Percentiles rank a stretch among this genome's conserved stretches.
These are phyloP conservation scores for Cynanchum wilfordii DNA, from an alignment of 257 asterid genomes.

Conservation along the genomic window DNA sequence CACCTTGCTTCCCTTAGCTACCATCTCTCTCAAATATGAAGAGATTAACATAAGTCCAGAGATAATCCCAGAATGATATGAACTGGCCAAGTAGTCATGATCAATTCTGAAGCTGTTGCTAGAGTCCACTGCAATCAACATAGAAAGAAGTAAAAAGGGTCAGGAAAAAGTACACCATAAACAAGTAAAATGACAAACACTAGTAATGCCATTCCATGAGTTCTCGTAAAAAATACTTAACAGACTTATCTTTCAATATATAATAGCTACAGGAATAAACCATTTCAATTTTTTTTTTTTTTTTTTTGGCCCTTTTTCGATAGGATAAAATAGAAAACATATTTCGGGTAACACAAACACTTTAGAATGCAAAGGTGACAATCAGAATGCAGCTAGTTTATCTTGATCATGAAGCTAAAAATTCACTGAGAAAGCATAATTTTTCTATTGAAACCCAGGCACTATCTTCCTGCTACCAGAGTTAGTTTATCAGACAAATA, in stretches of 20 bases:
- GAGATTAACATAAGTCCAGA: constrained; percentile 74
- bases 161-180: neutral
- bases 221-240: neutral
- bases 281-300: neutral
- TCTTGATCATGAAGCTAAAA: neutral
- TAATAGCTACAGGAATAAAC: neutral
- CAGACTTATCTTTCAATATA: neutral
- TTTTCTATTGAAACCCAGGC: neutral
- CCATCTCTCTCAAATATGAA: constrained; percentile 41
- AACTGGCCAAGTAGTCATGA: constrained; percentile 79
- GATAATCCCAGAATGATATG: constrained; percentile 83
- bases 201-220: neutral
- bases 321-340: neutral
- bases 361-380: neutral
- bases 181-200: neutral
- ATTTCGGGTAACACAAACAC: neutral
- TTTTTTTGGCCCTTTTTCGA: neutral
- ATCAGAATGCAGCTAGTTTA: neutral
- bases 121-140: constrained; percentile 26
- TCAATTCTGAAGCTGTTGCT: constrained; percentile 42
- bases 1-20: constrained; percentile 46
- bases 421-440: neutral
- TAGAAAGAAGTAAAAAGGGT: neutral
- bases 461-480: neutral
- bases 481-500: neutral